Evolutionary conservation across 2,329 filamentous ascomycete species (phyloP), one percentile per base, ranked within the genome.

Genomic region (Diaporthe amygdali): DNA sequence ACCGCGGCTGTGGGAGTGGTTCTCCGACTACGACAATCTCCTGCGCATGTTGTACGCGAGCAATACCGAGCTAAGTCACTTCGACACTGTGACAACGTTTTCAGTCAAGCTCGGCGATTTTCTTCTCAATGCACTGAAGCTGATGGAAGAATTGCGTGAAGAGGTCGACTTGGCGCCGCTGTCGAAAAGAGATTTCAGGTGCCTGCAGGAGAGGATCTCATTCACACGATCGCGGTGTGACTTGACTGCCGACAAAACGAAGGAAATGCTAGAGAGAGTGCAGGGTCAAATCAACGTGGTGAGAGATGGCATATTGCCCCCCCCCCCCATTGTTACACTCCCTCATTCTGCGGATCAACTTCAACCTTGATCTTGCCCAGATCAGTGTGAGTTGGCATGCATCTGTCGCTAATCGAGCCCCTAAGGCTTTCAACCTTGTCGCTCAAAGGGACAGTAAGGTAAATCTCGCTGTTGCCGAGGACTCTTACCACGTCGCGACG

Each of bases 401-500:
- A 30, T 34, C 14, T 44, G 20, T 47, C 47, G 8, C 39, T 56
- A 17, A 66, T 14, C 10, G 5, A 20, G 10, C 27, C 22, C n/a
- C 30, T 3, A 17, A 71, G 69, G 63, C 64, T 3, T 71, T 71
- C 54, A 71, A 56, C 14, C 69, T 71, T 20, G 52, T 68, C 3
- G 41, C 64, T 0, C 69, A 71, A n/a, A 63, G 66, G 15, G 69
- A 71, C 39, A 71, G 46, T 47, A 71, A 63, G 46, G 10, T 68
- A 9, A 71, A 59, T 22, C 46, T 71, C 5, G 46, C 69, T 5
- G 63, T 68, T 30, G 66, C 64, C 0, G 64, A 71, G 14, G 55
- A 71, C 12, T 63, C 69, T 2, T 47, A 63, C 20, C 54, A 63
- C 25, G 63, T 68, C 17, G 69, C 64, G 5, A 54, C 34, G n/a